Evolutionary conservation across 2,329 filamentous ascomycete species (phyloP), one percentile per base, ranked within the genome.

Genomic region (Microdochium trichocladiopsis): DNA sequence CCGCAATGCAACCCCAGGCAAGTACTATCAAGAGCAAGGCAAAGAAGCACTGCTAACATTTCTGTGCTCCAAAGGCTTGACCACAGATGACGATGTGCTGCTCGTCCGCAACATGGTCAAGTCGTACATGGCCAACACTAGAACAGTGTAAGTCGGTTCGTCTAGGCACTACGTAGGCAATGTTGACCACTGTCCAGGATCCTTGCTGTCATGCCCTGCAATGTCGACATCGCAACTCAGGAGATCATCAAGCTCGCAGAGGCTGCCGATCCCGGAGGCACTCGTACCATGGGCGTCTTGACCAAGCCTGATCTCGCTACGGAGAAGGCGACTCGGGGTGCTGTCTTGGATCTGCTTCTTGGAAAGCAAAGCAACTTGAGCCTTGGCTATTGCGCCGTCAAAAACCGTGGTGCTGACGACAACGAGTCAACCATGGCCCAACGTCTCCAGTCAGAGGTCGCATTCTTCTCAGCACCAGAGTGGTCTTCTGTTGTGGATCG

Each of bases 231-330:
- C 2, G 67, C 69, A 0, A 73, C 68, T 0, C 71, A 74, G 16
- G 69, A 70, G 45, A 72, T 74, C 6, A 51, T 75, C 1, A 64
- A 64, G 0, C 61, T 66, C 2, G 69, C 71, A 0, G 63, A 66
- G 2, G 62, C 65, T 0, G 66, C 53, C 0, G 77, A 79, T 12
- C 67, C 70, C 0, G 51, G 66, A 0, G 74, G 75, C 0, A 55
- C 61, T 3, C 56, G 76, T 0, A 79, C 75, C 0, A 60, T 79
- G 8, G 73, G 72, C 0, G 71, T 79, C 0, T 67, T 86, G 0
- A 86, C 82, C 0, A 86, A 86, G 56, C 77, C 80, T 0, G 82
- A 87, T 51, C 65, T 83, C 0, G 72, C 75, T 0, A 56, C 53
- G 0, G 74, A 78, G 48, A 51, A 60, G 0, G 66, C 65, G 0